Evolutionary conservation across 1,139 yeast genomes (phyloP), one percentile per base, ranked within the genome.

Genomic region (Candida albicans): DNA sequence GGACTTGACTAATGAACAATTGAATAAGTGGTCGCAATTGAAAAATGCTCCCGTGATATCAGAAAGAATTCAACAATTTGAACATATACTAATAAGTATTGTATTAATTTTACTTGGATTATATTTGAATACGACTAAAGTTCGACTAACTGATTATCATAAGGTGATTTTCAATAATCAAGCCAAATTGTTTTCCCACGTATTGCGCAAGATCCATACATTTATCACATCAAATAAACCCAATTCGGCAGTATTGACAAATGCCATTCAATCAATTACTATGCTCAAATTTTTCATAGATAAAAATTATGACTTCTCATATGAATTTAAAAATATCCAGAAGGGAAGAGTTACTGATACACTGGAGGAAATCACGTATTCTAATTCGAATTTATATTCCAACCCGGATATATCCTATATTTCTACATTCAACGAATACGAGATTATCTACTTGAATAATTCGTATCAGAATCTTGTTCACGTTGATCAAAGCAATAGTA

Each of bases 241-340:
- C 9, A 35, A 37, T 36, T 52, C 68, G 8, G 50, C 57, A 9
- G 51, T 65, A 1, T 48, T 65, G 26, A 52, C 61, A 8, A 60
- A 61, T 44, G 54, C 65, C 12, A 53, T 68, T 31, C 73, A 68
- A 35, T 60, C 70, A 18, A 56, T 67, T 8, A 48, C 64, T 8
- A 61, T 68, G 5, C 55, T 69, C 41, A 69, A 68, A 46, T 65
- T 55, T 49, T 56, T 68, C 25, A 54, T 67, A 15, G 51, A 48
- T 33, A 60, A 62, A 41, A 49, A 50, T 30, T 45, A 37, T 35
- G 48, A 48, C 32, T 36, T 51, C n/a, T 43, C 46, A 8, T 44
- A 32, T 31, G 15, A 33, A 29, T 34, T 31, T 25, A 37, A 33
- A 36, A 35, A 33, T 11, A 40, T 37, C 14, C 28, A 31, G 11